Conservation (phyloP, 2,329 filamentous ascomycete genomes). For the Fusarium subglutinans region DNA sequence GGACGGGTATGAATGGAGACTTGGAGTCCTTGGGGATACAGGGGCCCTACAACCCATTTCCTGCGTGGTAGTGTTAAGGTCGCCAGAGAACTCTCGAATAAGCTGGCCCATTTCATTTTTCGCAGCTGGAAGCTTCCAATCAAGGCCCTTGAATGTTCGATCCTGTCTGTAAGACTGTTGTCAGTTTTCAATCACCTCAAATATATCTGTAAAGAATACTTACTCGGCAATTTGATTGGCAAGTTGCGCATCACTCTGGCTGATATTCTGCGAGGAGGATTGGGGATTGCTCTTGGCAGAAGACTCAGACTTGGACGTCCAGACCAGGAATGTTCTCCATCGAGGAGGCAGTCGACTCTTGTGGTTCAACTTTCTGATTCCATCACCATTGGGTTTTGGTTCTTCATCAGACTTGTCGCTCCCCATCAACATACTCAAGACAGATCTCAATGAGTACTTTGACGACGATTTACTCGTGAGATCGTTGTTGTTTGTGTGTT, state of each 20-base stretch:
- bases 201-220: background rate
- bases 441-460: background rate
- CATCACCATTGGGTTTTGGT: background rate
- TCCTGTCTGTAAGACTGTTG: background rate
- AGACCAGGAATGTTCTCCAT: background rate
- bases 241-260: background rate
- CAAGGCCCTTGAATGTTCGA: constrained; percentile 1
- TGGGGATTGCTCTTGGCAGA: constrained; percentile 1
- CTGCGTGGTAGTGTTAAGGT: background rate
- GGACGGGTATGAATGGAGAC: constrained; percentile 9
- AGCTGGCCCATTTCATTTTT: constrained; percentile 4
- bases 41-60: background rate
- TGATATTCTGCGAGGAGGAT: background rate
- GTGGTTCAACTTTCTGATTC: background rate
- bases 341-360: background rate
- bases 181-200: background rate
- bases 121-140: constrained; percentile 7
- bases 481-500: background rate
- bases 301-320: background rate
- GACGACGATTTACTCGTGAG: background rate
- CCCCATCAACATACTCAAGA: background rate
- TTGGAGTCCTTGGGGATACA: background rate
- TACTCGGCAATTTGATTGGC: background rate
- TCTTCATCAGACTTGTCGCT: background rate
- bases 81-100: background rate